Evolutionary conservation across 208 protist genomes (phyloP).

Genomic region (Phytomonas francai): DNA sequence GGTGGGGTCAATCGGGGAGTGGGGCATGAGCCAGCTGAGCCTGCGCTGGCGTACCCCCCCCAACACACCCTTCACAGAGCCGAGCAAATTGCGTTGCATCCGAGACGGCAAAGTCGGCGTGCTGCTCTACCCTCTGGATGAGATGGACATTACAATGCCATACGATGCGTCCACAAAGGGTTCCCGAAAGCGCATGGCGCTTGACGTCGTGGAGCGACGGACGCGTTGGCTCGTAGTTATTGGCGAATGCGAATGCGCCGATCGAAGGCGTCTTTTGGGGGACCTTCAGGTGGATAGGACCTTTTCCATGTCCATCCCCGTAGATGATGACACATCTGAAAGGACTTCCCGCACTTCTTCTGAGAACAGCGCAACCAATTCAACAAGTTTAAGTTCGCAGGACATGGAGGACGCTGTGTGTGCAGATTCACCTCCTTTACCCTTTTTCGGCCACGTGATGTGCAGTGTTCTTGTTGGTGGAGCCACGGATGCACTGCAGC

Average conservation of each 20-base stretch:
- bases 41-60: conserved; percentile 38
- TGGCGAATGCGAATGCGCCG: not conserved
- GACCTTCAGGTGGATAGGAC: not conserved
- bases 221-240: not conserved
- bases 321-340: conserved; percentile 3
- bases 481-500: conserved; percentile 12
- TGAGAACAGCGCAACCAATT: not conserved
- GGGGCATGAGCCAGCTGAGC: conserved; percentile 38
- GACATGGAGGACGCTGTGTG: conserved; percentile 4
- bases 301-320: not conserved
- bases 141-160: not conserved
- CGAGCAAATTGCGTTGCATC: conserved; percentile 12
- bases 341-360: conserved; percentile 9
- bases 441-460: conserved; percentile 16
- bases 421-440: conserved; percentile 8
- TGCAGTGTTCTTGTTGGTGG: conserved; percentile 22
- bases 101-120: not conserved
- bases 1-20: conserved; percentile 34
- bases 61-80: conserved; percentile 23
- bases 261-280: not conserved
- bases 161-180: not conserved
- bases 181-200: not conserved
- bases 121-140: conserved; percentile 1
- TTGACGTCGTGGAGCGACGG: not conserved
- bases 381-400: not conserved